These are phyloP conservation scores for Jatropha curcas DNA, from an alignment of 345 rosid genomes.

Conservation along the genomic window DNA sequence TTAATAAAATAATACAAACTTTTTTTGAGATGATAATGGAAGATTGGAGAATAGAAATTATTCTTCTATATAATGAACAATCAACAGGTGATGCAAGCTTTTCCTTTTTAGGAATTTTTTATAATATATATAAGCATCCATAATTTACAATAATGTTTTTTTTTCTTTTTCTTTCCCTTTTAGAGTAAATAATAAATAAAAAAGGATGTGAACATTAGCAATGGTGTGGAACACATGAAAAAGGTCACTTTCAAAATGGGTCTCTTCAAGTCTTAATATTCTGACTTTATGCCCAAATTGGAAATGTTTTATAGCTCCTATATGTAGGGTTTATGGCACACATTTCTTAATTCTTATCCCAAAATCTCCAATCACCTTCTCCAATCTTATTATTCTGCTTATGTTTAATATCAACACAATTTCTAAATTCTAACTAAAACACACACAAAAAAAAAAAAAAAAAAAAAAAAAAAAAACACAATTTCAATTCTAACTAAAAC, in stretches of 20 bases:
- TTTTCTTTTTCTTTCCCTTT: no score
- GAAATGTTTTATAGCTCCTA: background rate
- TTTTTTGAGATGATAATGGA: no score
- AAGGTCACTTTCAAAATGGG: background rate
- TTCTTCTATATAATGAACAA: no score
- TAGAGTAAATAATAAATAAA: background rate
- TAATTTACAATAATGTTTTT: background rate
- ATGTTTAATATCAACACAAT: background rate
- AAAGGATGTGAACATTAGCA: background rate
- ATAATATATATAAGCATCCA: no score
- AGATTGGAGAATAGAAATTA: background rate
- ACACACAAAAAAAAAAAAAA: background rate
- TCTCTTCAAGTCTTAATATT: slow-evolving; percentile 5
- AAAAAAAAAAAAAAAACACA: background rate
- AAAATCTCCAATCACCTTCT: background rate
- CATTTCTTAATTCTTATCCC: slow-evolving; percentile 9
- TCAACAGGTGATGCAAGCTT: background rate
- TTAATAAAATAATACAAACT: no score
- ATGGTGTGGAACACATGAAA: background rate
- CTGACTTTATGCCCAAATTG: background rate
- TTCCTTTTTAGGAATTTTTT: background rate
- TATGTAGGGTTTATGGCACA: slow-evolving; percentile 13
- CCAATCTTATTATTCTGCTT: background rate
- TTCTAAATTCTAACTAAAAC: background rate
- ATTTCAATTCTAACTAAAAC: no score